Evolutionary conservation across 2,329 filamentous ascomycete species (phyloP).

Genomic region (Diaporthe citriasiana): DNA sequence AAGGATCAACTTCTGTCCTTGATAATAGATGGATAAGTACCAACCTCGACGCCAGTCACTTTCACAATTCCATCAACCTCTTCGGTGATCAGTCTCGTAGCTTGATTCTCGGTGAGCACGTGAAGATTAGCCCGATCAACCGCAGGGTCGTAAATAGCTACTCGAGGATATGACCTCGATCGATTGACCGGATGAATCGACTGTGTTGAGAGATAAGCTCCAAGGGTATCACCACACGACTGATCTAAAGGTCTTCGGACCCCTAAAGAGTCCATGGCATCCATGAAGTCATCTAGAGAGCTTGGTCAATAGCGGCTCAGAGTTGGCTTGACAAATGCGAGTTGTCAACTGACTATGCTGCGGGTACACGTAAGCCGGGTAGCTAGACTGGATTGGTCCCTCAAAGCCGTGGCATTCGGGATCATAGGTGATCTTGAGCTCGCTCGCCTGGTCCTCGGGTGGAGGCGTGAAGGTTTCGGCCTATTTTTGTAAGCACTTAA

Average conservation of each 20-base stretch:
- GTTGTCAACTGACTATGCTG: neutral
- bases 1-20: neutral
- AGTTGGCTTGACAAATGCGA: neutral
- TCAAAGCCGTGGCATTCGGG: constrained; percentile 17
- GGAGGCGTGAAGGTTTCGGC: constrained; percentile 14
- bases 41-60: neutral
- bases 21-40: neutral
- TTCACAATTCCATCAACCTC: neutral
- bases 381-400: neutral
- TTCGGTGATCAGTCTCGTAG: neutral
- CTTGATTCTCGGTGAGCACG: neutral
- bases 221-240: constrained; percentile 1
- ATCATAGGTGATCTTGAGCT: constrained; percentile 5
- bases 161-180: constrained; percentile 8
- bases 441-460: neutral
- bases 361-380: neutral
- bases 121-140: neutral
- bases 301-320: neutral
- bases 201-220: constrained; percentile 5
- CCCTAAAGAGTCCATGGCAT: neutral
- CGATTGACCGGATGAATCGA: constrained; percentile 9
- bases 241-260: constrained; percentile 5
- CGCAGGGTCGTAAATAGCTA: neutral
- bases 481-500: neutral
- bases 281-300: constrained; percentile 15